phyloP scores from a whole-genome alignment of 257 asterid genomes.

The Petrea volubilis region DNA sequence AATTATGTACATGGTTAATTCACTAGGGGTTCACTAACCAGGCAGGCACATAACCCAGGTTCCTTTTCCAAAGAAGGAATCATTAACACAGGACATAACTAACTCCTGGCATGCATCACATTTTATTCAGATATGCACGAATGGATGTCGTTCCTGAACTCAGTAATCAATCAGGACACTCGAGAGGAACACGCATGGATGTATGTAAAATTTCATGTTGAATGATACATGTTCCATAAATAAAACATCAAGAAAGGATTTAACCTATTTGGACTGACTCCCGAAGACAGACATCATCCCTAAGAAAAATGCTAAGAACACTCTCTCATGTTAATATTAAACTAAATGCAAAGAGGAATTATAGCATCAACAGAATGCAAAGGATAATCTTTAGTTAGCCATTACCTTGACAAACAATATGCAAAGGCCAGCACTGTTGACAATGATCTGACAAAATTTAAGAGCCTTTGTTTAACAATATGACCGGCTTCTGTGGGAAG shows the following conservation, averaged over 20 bases:
- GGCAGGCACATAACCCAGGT: constrained; percentile 8
- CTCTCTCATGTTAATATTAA: constrained; percentile 1
- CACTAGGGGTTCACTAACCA: constrained; percentile 16
- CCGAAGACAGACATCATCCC: neutral
- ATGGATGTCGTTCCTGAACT: constrained; percentile 1
- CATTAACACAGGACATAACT: neutral
- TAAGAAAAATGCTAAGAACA: neutral
- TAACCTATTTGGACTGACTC: neutral
- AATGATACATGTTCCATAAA: neutral
- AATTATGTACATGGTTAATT: constrained; percentile 14
- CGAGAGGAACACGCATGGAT: constrained; percentile 7
- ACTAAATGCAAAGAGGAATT: constrained; percentile 16
- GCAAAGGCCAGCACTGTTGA: constrained; percentile 93
- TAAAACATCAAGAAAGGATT: neutral
- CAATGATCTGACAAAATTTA: constrained; percentile 85
- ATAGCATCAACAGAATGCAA: constrained; percentile 10
- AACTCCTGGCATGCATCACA: constrained; percentile 10
- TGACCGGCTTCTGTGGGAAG: constrained; percentile 90
- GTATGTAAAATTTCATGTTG: neutral
- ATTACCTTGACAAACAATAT: constrained; percentile 80
- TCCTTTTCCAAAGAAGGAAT: neutral
- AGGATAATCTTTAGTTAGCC: neutral
- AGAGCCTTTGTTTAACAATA: constrained; percentile 74
- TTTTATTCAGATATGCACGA: neutral
- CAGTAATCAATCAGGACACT: neutral